Conservation (phyloP, 768 basidiomycete species). For the Hericium alpestre region DNA sequence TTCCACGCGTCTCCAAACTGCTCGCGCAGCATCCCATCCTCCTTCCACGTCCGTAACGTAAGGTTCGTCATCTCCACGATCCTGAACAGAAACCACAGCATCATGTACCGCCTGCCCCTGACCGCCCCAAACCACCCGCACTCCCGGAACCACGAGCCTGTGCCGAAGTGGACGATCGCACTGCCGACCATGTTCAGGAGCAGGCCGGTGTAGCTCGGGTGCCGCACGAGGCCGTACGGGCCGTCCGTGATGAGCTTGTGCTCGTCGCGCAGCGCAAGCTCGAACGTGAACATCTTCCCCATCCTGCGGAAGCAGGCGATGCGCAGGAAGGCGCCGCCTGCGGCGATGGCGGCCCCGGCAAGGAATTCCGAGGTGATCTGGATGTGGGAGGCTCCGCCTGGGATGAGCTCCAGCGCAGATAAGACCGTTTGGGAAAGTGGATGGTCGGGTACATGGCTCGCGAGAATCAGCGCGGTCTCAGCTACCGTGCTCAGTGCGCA, state of each 20-base stretch:
- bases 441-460: too few relatives aligned
- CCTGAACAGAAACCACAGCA: background rate
- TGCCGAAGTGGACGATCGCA: background rate
- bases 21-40: background rate
- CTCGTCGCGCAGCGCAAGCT: constrained; percentile 6
- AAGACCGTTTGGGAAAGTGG: too few relatives aligned
- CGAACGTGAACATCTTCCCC: constrained; percentile 15
- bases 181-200: constrained; percentile 4
- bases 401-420: too few relatives aligned
- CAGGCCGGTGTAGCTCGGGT: constrained; percentile 9
- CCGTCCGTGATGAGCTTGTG: constrained; percentile 13
- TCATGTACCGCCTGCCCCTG: background rate
- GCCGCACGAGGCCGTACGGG: constrained; percentile 5
- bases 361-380: constrained; percentile 10
- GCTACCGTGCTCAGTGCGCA: too few relatives aligned
- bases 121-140: background rate
- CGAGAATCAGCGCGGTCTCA: too few relatives aligned
- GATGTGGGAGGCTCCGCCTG: background rate
- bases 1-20: background rate
- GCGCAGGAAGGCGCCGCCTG: constrained; percentile 16
- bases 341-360: constrained; percentile 12
- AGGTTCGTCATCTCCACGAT: background rate
- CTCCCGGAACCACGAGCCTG: background rate
- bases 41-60: background rate
- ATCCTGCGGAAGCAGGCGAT: constrained; percentile 14